A percentile compares a stretch with the other conserved stretches of the same genome.
Evolutionary conservation across 345 rosid species (phyloP).

Genomic region (Stellera chamaejasme): DNA sequence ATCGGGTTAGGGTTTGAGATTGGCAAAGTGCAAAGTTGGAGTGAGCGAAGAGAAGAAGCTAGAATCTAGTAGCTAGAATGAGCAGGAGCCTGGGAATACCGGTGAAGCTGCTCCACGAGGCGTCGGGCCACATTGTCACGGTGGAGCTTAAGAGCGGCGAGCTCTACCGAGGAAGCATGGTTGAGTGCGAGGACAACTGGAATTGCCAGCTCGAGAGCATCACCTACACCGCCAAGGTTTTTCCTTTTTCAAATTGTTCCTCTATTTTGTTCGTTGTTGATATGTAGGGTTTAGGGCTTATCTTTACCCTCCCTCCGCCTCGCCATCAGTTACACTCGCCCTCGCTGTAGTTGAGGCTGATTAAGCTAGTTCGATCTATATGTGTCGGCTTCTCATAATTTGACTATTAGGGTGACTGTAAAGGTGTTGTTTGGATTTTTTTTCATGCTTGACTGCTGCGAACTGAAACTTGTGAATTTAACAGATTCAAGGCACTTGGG

Average conservation of each 20-base stretch:
- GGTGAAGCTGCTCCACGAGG: constrained; percentile 82
- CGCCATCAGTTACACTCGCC: too few species aligned
- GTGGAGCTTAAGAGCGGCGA: constrained; percentile 89
- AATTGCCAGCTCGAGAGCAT: constrained; percentile 84
- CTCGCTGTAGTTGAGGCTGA: too few species aligned
- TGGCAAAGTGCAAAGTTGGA: background rate
- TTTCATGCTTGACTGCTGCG: too few species aligned
- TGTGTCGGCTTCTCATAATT: too few species aligned
- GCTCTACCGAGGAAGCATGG: constrained; percentile 82
- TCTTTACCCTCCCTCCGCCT: too few species aligned
- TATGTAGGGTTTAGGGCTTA: too few species aligned
- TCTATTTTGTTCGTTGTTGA: background rate
- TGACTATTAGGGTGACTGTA: too few species aligned
- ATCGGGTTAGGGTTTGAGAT: constrained; percentile 37
- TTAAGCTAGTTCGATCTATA: too few species aligned
- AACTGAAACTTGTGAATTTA: too few species aligned
- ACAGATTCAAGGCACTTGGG: too few species aligned
- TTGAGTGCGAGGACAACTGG: constrained; percentile 95
- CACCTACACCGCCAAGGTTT: constrained; percentile 69
- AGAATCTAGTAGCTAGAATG: constrained; percentile 35
- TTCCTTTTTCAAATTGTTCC: background rate
- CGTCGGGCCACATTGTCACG: constrained; percentile 74
- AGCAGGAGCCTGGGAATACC: constrained; percentile 87
- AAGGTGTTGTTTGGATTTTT: too few species aligned
- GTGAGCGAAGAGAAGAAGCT: constrained; percentile 9